Conservation (phyloP, 176 grass and related monocot genomes). For the Rhynchospora tenuis region DNA sequence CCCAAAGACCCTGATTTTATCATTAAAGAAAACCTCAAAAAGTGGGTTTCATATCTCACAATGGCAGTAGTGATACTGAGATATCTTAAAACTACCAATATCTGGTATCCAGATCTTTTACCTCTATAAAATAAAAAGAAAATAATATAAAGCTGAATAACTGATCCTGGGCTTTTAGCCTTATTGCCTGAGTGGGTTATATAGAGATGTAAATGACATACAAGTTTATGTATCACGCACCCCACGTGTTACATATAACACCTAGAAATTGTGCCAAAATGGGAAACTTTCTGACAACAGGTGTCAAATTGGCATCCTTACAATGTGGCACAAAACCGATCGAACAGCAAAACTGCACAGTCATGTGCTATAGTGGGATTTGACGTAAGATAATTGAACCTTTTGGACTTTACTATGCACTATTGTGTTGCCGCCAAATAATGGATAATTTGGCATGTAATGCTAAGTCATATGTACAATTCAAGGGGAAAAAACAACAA, state of each 20-base stretch:
- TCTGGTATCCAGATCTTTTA: background rate
- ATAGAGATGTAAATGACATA: background rate
- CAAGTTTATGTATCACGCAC: background rate
- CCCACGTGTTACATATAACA: background rate
- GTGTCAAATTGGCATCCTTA: background rate
- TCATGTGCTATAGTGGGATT: background rate
- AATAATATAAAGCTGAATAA: background rate
- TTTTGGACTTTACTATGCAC: background rate
- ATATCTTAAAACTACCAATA: background rate
- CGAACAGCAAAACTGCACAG: background rate
- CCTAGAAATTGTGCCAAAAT: background rate
- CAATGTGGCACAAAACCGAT: background rate
- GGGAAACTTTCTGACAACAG: background rate
- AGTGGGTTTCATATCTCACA: background rate
- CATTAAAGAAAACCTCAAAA: background rate
- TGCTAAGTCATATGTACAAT: background rate
- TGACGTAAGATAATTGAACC: background rate
- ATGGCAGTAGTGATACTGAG: background rate
- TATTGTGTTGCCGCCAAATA: background rate
- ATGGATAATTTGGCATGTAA: background rate
- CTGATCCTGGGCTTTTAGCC: background rate
- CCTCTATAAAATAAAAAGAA: background rate
- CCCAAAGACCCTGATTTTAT: background rate
- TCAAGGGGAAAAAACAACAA: too few relatives aligned
- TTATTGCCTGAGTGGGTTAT: background rate